phyloP scores from a whole-genome alignment of 2,329 filamentous ascomycete species.

The Fusarium domesticum region DNA sequence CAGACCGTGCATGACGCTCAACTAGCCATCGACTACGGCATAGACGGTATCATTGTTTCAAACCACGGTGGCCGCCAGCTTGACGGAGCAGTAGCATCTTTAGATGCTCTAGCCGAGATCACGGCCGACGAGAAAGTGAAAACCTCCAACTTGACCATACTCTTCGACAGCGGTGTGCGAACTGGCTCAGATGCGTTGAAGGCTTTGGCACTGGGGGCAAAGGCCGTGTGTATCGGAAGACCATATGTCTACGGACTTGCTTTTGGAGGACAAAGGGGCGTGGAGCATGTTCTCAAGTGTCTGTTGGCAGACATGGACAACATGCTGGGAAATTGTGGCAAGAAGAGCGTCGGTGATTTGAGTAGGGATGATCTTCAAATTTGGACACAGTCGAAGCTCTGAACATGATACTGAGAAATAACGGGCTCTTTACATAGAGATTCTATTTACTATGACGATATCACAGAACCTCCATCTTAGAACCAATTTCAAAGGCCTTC shows the following conservation, averaged over 20 bases:
- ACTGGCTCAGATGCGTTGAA: slow-evolving; percentile 42
- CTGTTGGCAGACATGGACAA: slow-evolving; percentile 45
- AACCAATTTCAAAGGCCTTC: too few species aligned
- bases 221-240: slow-evolving; percentile 44
- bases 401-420: too few species aligned
- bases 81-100: slow-evolving; percentile 43
- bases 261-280: slow-evolving; percentile 43
- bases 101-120: slow-evolving; percentile 49
- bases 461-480: too few species aligned
- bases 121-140: slow-evolving; percentile 52
- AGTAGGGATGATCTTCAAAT: slow-evolving; percentile 18
- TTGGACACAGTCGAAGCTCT: slow-evolving; percentile 6
- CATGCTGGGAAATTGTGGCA: slow-evolving; percentile 53
- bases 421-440: too few species aligned
- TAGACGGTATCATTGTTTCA: slow-evolving; percentile 41
- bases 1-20: slow-evolving; percentile 40
- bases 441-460: too few species aligned
- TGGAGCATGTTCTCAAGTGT: slow-evolving; percentile 51
- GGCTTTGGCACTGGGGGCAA: slow-evolving; percentile 40
- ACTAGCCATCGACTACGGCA: slow-evolving; percentile 36
- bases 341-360: slow-evolving; percentile 36
- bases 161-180: slow-evolving; percentile 45
- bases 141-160: slow-evolving; percentile 45
- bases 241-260: slow-evolving; percentile 39
- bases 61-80: slow-evolving; percentile 45